Percentiles rank a stretch among this genome's conserved stretches.
Evolutionary conservation across 495 filamentous ascomycete species (phyloP).

Genomic region (Schizothecium vesticola): DNA sequence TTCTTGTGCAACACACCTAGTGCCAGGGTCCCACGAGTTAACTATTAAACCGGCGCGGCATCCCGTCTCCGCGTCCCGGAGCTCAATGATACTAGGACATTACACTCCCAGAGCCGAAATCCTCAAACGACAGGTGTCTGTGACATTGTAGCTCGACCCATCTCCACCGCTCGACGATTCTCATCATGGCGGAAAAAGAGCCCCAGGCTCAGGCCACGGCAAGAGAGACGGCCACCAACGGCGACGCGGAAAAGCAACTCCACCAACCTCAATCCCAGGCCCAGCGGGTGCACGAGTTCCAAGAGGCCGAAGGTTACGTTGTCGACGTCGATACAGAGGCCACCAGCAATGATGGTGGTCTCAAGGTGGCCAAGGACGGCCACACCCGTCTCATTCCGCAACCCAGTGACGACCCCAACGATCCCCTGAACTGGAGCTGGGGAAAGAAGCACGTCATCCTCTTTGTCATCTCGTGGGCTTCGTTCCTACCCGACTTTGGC

Average conservation of each 20-base stretch:
- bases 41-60: neutral
- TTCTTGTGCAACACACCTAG: neutral
- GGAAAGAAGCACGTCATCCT: conserved; percentile 51
- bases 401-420: conserved; percentile 49
- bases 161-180: neutral
- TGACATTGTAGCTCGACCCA: neutral
- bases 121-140: neutral
- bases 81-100: neutral
- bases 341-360: conserved; percentile 13
- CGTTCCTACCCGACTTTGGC: conserved; percentile 56
- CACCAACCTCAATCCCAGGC: conserved; percentile 1
- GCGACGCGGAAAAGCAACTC: neutral
- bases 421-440: conserved; percentile 56
- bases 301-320: conserved; percentile 33
- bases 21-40: neutral
- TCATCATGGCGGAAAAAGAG: neutral
- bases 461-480: conserved; percentile 45
- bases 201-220: neutral
- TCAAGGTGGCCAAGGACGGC: conserved; percentile 39
- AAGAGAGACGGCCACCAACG: neutral
- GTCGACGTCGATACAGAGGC: conserved; percentile 32
- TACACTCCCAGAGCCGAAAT: neutral
- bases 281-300: conserved; percentile 27
- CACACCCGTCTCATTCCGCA: conserved; percentile 55
- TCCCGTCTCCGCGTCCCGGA: neutral